These are phyloP conservation scores for Pyricularia grisea DNA, from an alignment of 2,329 filamentous ascomycete species.

Conservation along the genomic window DNA sequence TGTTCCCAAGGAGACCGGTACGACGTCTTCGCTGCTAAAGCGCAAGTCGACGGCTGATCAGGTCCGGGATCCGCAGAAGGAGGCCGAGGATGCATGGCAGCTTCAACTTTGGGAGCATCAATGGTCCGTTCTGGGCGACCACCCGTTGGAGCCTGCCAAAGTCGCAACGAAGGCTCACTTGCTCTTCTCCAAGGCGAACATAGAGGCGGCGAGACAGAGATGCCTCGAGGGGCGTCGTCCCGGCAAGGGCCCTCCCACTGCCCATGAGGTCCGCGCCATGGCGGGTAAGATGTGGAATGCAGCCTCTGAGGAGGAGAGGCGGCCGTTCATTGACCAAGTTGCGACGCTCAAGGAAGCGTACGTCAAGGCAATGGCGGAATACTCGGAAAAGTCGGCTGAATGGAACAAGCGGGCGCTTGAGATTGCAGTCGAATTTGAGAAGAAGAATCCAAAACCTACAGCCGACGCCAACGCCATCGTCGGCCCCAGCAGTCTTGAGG, in stretches of 20 bases:
- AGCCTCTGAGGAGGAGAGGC: conserved; percentile 57
- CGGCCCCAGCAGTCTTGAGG: not conserved
- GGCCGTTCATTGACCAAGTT: conserved; percentile 70
- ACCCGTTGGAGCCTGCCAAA: conserved; percentile 63
- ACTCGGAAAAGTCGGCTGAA: conserved; percentile 47
- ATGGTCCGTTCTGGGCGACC: conserved; percentile 56
- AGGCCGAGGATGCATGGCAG: conserved; percentile 49
- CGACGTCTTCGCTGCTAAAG: conserved; percentile 28
- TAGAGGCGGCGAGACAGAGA: conserved; percentile 48
- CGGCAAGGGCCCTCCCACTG: conserved; percentile 54
- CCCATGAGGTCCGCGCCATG: conserved; percentile 77
- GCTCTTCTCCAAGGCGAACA: conserved; percentile 73
- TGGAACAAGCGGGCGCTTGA: conserved; percentile 64
- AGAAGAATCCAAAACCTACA: conserved; percentile 35
- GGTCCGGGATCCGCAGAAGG: conserved; percentile 20
- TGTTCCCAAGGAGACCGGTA: conserved; percentile 41
- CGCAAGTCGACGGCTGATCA: conserved; percentile 32
- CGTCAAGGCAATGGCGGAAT: conserved; percentile 44
- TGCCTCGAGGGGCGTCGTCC: conserved; percentile 59
- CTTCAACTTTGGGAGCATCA: conserved; percentile 42
- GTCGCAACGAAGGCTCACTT: conserved; percentile 78
- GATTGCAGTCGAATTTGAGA: conserved; percentile 41
- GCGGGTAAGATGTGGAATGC: conserved; percentile 89
- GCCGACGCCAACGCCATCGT: not conserved
- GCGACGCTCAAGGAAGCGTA: conserved; percentile 61